A percentile compares a stretch with the other conserved stretches of the same genome.
Conservation (phyloP, 768 basidiomycete species). For the Gymnopilus junonius region DNA sequence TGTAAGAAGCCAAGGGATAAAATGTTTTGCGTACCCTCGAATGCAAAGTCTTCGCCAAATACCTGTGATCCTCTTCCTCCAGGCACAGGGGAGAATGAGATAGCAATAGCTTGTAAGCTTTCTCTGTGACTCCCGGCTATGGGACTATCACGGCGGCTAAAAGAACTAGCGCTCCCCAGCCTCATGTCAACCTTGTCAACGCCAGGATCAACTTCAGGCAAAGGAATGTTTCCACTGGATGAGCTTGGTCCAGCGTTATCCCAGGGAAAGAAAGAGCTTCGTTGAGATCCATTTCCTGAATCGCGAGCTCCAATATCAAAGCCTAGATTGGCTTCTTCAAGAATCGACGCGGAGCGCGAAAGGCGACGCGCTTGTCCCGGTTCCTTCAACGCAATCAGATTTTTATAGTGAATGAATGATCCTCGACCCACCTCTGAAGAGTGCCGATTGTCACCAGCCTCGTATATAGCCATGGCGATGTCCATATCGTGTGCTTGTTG, state of each 20-base stretch:
- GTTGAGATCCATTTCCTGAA: slow-evolving; percentile 57
- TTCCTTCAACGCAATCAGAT: slow-evolving; percentile 52
- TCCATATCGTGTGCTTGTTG: slow-evolving; percentile 18
- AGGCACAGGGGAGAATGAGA: slow-evolving; percentile 59
- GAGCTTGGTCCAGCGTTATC: slow-evolving; percentile 75
- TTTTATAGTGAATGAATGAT: neutral
- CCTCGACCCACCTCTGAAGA: slow-evolving; percentile 61
- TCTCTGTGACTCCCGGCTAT: slow-evolving; percentile 52
- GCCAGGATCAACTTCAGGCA: slow-evolving; percentile 46
- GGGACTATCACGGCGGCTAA: slow-evolving; percentile 63
- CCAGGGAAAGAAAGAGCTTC: slow-evolving; percentile 81
- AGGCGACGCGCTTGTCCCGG: slow-evolving; percentile 83
- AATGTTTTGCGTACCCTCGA: slow-evolving; percentile 52
- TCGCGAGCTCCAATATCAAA: slow-evolving; percentile 44
- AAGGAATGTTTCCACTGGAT: slow-evolving; percentile 50
- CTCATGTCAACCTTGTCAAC: slow-evolving; percentile 57
- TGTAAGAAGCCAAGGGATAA: neutral
- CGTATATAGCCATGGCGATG: slow-evolving; percentile 18
- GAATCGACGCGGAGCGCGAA: slow-evolving; percentile 58
- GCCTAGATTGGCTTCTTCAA: slow-evolving; percentile 52
- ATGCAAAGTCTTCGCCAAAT: slow-evolving; percentile 65
- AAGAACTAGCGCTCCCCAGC: slow-evolving; percentile 53
- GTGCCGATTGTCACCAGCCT: slow-evolving; percentile 21
- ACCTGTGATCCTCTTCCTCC: slow-evolving; percentile 44
- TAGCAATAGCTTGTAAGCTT: slow-evolving; percentile 39